A percentile compares a stretch with the other conserved stretches of the same genome.
phyloP scores from a whole-genome alignment of 176 grass and related monocot species.

The Oryza glumipatula region DNA sequence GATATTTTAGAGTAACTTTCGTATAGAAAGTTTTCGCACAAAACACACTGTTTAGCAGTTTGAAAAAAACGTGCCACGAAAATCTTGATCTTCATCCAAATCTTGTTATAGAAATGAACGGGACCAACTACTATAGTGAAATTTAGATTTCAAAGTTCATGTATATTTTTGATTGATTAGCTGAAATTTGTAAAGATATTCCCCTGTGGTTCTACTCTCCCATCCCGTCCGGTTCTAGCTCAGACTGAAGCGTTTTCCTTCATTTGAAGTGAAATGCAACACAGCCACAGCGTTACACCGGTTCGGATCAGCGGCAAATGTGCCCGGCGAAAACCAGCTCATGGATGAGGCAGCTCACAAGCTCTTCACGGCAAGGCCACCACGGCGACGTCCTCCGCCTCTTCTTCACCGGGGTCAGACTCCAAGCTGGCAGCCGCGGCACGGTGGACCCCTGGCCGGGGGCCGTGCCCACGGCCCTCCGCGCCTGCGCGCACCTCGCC shows the following conservation, averaged over 20 bases:
- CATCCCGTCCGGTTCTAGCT: neutral
- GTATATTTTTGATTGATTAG: neutral
- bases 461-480: slow-evolving; percentile 56
- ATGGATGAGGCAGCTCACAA: slow-evolving; percentile 56
- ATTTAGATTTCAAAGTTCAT: neutral
- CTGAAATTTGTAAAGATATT: neutral
- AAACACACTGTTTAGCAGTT: too few relatives aligned
- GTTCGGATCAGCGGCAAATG: slow-evolving; percentile 23
- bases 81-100: too few relatives aligned
- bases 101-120: too few relatives aligned
- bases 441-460: slow-evolving; percentile 35
- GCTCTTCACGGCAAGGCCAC: slow-evolving; percentile 50
- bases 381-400: slow-evolving; percentile 52
- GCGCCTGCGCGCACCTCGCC: slow-evolving; percentile 56
- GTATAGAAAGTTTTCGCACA: too few relatives aligned
- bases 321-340: slow-evolving; percentile 2
- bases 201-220: neutral
- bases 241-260: neutral
- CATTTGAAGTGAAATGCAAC: neutral
- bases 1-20: too few relatives aligned
- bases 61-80: too few relatives aligned
- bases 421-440: slow-evolving; percentile 7
- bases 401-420: slow-evolving; percentile 48
- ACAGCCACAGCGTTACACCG: neutral
- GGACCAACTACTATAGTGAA: neutral